These are phyloP conservation scores for Coffea humblotiana DNA, from an alignment of 305 asterid species.

Conservation along the genomic window DNA sequence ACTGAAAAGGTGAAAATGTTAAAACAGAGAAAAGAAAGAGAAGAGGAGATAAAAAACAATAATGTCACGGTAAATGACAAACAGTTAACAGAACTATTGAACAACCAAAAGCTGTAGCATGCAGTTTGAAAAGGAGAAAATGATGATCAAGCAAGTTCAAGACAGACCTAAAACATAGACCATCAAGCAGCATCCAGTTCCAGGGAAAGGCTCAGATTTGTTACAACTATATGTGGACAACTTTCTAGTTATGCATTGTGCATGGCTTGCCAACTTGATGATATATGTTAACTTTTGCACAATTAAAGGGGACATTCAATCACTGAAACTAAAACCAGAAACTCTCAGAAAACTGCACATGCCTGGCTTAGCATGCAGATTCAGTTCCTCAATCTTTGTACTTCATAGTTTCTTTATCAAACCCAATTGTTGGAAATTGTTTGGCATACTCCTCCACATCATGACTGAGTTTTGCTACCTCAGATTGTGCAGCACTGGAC, in stretches of 20 bases:
- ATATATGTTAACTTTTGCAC: neutral
- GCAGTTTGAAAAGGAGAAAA: neutral
- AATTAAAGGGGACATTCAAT: neutral
- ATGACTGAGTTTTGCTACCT: slow-evolving; percentile 50
- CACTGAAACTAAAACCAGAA: neutral
- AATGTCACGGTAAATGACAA: neutral
- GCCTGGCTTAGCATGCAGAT: slow-evolving; percentile 24
- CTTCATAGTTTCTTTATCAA: slow-evolving; percentile 77
- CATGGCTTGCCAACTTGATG: neutral
- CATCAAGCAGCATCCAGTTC: neutral
- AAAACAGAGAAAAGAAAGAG: neutral
- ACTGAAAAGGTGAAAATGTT: neutral
- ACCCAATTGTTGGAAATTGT: slow-evolving; percentile 86
- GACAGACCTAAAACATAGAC: neutral
- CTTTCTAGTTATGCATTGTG: neutral
- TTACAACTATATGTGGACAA: neutral
- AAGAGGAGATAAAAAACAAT: neutral
- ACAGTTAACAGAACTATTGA: neutral
- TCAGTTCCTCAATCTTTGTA: slow-evolving; percentile 54
- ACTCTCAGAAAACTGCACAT: neutral
- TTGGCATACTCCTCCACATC: slow-evolving; percentile 85
- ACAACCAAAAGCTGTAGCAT: neutral
- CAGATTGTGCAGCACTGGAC: slow-evolving; percentile 52
- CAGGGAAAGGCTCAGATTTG: neutral
- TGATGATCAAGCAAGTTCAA: neutral